Percentiles rank a stretch among this genome's conserved stretches.
These are phyloP conservation scores for Trypanosoma melophagium DNA, from an alignment of 208 protist genomes.

Conservation along the genomic window DNA sequence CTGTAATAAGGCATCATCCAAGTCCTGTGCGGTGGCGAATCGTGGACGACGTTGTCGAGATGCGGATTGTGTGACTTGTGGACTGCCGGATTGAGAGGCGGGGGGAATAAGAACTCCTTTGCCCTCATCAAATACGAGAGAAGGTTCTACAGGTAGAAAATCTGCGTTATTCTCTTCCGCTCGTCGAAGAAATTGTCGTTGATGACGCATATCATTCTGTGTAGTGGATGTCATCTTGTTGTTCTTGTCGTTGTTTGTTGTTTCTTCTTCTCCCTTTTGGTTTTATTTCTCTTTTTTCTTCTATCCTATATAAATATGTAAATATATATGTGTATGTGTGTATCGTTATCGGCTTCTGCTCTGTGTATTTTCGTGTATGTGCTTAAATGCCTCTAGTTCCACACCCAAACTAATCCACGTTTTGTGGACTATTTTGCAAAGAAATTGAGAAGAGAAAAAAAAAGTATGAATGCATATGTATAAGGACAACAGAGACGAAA, in stretches of 20 bases:
- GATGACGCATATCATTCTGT: conserved; percentile 3
- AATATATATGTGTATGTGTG: not conserved
- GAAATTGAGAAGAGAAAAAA: conserved; percentile 14
- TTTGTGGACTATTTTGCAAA: not conserved
- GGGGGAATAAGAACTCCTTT: conserved; percentile 13
- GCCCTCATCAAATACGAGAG: conserved; percentile 61
- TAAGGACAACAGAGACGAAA: conserved; percentile 10
- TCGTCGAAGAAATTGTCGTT: conserved; percentile 25
- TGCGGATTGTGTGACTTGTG: conserved; percentile 16
- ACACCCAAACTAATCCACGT: too few species aligned
- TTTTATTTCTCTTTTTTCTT: too few species aligned
- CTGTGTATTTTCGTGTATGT: too few species aligned
- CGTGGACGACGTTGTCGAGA: conserved; percentile 77
- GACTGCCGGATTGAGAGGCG: conserved; percentile 9
- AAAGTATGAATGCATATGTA: conserved; percentile 7
- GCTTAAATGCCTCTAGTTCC: not conserved
- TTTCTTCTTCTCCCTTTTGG: conserved; percentile 15
- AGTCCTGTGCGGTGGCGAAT: conserved; percentile 83
- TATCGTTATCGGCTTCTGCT: too few species aligned
- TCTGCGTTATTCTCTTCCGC: conserved; percentile 13
- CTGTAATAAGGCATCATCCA: conserved; percentile 84
- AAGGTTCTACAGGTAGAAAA: conserved; percentile 46
- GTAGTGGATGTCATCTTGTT: not conserved
- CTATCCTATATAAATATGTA: not conserved
- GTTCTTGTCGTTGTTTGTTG: not conserved